These are phyloP conservation scores for Tolypocladium nubicola DNA, from an alignment of 2,329 filamentous ascomycete species.

Conservation along the genomic window DNA sequence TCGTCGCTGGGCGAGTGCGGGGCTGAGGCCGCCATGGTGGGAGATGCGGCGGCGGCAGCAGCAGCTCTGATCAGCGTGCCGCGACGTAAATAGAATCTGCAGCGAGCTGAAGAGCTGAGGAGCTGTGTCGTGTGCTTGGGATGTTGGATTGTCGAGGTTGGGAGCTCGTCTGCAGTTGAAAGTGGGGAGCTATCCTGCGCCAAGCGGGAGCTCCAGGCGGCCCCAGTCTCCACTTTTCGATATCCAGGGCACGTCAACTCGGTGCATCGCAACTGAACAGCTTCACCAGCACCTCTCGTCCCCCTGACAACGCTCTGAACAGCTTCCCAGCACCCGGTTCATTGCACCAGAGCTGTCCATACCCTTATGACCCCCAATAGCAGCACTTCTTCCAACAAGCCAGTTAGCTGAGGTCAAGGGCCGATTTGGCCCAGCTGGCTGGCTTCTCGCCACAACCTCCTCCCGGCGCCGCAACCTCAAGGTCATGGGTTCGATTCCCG, in stretches of 20 bases:
- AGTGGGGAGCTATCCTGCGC: not conserved
- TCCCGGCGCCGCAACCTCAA: too few species aligned
- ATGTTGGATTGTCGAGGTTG: not conserved
- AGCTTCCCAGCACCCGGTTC: too few species aligned
- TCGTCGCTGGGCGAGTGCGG: constrained; percentile 31
- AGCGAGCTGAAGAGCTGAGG: not conserved
- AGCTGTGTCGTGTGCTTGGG: not conserved
- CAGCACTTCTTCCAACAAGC: too few species aligned
- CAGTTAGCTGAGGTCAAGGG: too few species aligned
- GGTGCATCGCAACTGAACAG: not conserved
- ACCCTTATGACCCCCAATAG: too few species aligned
- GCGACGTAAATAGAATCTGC: not conserved
- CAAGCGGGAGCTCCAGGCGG: not conserved
- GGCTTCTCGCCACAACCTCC: too few species aligned
- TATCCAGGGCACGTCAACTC: not conserved
- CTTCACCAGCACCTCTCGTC: not conserved
- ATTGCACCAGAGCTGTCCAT: too few species aligned
- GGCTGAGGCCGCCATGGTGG: constrained; percentile 17
- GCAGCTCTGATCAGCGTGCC: not conserved
- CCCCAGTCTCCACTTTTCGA: not conserved
- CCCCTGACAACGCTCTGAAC: not conserved
- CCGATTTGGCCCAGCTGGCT: too few species aligned
- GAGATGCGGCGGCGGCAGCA: not conserved
- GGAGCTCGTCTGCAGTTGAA: not conserved
- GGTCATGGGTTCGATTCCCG: too few species aligned